Percentiles rank a stretch among this genome's conserved stretches.
phyloP scores from a whole-genome alignment of 441 rosid species.

The Arabidopsis lyrata region DNA sequence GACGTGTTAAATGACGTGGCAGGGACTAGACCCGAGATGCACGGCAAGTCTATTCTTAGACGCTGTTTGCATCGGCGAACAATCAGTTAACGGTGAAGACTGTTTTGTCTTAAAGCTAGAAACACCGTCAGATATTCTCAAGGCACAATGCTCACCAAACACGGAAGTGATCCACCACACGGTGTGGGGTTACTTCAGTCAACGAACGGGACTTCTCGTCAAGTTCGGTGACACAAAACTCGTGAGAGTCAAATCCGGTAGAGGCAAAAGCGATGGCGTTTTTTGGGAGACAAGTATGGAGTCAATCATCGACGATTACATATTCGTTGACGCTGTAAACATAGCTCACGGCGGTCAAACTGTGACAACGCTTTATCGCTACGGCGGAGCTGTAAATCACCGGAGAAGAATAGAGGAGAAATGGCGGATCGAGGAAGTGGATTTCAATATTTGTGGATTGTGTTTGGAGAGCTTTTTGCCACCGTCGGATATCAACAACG shows the following conservation, averaged over 20 bases:
- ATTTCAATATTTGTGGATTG: conserved; percentile 82
- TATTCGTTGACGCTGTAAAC: conserved; percentile 64
- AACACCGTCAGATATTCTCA: conserved; percentile 57
- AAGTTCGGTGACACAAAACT: conserved; percentile 78
- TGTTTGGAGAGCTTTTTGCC: conserved; percentile 82
- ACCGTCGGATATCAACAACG: conserved; percentile 79
- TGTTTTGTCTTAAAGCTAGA: conserved; percentile 85
- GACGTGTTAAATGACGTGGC: neutral
- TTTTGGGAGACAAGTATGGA: conserved; percentile 91
- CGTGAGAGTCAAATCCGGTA: conserved; percentile 68
- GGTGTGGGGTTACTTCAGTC: conserved; percentile 92
- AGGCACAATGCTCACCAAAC: conserved; percentile 67
- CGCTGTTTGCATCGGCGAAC: conserved; percentile 76
- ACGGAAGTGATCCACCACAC: conserved; percentile 85
- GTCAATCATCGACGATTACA: conserved; percentile 70
- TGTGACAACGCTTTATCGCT: conserved; percentile 61
- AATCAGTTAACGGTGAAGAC: conserved; percentile 56
- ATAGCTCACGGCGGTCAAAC: conserved; percentile 81
- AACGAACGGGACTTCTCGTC: conserved; percentile 74
- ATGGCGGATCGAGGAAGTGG: conserved; percentile 92
- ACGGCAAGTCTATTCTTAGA: conserved; percentile 79
- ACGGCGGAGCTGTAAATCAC: conserved; percentile 68
- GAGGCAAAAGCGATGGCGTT: conserved; percentile 55
- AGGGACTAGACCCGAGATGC: conserved; percentile 94
- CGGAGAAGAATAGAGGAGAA: conserved; percentile 82